Evolutionary conservation across 345 rosid species (phyloP), one percentile per base, ranked within the genome.

Genomic region (Nasturtium officinale): DNA sequence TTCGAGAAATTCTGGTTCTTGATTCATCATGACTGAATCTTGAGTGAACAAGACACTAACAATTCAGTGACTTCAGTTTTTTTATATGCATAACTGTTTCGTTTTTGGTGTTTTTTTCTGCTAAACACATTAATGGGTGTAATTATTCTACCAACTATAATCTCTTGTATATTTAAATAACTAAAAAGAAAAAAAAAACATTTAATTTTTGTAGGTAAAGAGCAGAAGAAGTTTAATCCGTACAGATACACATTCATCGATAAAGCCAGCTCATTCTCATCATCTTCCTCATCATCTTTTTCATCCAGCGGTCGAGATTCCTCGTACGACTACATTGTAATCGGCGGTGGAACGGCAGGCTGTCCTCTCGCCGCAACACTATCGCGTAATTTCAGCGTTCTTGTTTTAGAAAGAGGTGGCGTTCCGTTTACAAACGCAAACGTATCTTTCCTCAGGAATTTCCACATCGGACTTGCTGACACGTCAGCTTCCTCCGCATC

Each of bases 341-440:
- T 90, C 11, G 99, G 99, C 4, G 99, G 99, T 0, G 99, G 99
- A 55, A 88, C 99, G 26, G 99, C 99, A 0, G 99, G 97, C 15
- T 95, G 99, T 37, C 99, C 99, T 18, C 73, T 95, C 2, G 99
- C 98, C 7, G 85, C 98, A 43, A 95, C 99, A 50, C 86, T 95
- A 15, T 91, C 99, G 8, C 86, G 47, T 9, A 88, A 90, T 65
- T 95, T 82, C 83, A 85, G 74, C 26, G 99, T 95, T n/a, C 81
- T 95, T 54, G 69, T 95, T 56, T 77, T 95, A 1, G 99, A 95
- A 64, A 90, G 99, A 85, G 99, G 99, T 9, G 99, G 96, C 15
- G 96, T 91, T 16, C 99, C 99, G 28, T 95, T 95, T 79, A 47
- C 84, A 69, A 91, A 95, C 69, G 88, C 85, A n/a, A 95, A 95